Base-by-base conservation (phyloP, 2,329 filamentous ascomycete genomes). In the Rosellinia necatrix region DNA sequence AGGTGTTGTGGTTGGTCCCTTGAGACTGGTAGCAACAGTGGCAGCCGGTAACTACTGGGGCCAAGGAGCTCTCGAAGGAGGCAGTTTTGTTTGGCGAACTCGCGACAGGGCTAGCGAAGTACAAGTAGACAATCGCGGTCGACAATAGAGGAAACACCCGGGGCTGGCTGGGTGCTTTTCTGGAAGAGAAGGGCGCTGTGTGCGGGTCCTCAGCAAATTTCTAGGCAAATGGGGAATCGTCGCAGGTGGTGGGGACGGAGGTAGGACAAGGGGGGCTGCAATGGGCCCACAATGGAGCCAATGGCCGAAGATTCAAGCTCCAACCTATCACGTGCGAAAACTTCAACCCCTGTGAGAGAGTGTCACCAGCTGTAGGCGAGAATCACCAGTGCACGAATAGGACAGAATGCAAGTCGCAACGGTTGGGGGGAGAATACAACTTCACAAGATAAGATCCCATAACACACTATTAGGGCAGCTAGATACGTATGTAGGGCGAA, bases 81-180 rank as follows among this genome's bases (percentile, higher is more conserved):
- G 57, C 46, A 53, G 58, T 57, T 51, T n/a, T 50, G 58, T 53
- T 60, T 57, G 58, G n/a, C 53, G 53, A 56, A 56, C 53, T 58
- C 40, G 58, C 56, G 53, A 60, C 54, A 27, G 49, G 54, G 46
- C 46, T 49, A 58, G 57, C 32, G 42, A 35, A 17, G 17, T 37
- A 42, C n/a, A 15, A 42, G 46, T 35, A 35, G 35, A 22, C n/a
- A n/a, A n/a, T n/a, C n/a, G 17, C 41, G 32, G 32, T 52, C 44
- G 43, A 29, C 12, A 41, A 32, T 47, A 38, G 48, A 32, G 25
- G 42, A 34, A 41, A 13, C 6, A 49, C 47, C 46, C 30, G 50
- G 40, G 40, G 43, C 43, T 49, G 44, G 37, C 37, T 34, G 49
- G 29, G 29, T 37, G 38, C 37, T 50, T 43, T 40, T 19, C 19